Conservation (phyloP, 2,329 filamentous ascomycete species). For the Botrytis tulipae region DNA sequence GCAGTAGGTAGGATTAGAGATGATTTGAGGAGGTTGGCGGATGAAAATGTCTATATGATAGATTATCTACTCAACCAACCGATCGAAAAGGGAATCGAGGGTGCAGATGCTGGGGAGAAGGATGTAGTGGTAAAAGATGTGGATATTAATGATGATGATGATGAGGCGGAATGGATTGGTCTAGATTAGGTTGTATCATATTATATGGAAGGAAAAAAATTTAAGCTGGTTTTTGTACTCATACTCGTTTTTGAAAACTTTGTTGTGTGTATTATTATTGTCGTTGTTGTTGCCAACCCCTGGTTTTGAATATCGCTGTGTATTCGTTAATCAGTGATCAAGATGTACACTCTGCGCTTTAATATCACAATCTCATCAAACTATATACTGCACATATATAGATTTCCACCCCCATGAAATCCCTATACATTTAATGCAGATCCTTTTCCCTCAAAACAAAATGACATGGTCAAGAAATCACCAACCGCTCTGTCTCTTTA, state of each 20-base stretch:
- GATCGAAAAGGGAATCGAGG: conserved; percentile 34
- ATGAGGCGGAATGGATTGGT: conserved; percentile 53
- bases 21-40: conserved; percentile 77
- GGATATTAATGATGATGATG: conserved; percentile 39
- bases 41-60: conserved; percentile 86
- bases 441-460: background rate
- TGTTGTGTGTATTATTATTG: background rate
- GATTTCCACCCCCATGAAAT: background rate
- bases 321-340: background rate
- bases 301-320: background rate
- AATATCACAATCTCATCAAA: background rate
- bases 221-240: background rate
- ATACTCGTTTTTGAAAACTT: background rate
- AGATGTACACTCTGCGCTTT: background rate
- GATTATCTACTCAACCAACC: conserved; percentile 71
- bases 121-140: conserved; percentile 38
- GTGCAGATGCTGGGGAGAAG: conserved; percentile 40
- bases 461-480: background rate
- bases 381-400: background rate
- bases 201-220: conserved; percentile 4
- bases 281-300: background rate
- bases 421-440: background rate
- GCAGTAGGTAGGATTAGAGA: conserved; percentile 77
- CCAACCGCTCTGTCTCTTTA: background rate
- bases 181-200: conserved; percentile 42